A percentile compares a stretch with the other conserved stretches of the same genome.
These are phyloP conservation scores for Blepharisma stoltei DNA, from an alignment of 73 alveolate genomes.

Conservation along the genomic window DNA sequence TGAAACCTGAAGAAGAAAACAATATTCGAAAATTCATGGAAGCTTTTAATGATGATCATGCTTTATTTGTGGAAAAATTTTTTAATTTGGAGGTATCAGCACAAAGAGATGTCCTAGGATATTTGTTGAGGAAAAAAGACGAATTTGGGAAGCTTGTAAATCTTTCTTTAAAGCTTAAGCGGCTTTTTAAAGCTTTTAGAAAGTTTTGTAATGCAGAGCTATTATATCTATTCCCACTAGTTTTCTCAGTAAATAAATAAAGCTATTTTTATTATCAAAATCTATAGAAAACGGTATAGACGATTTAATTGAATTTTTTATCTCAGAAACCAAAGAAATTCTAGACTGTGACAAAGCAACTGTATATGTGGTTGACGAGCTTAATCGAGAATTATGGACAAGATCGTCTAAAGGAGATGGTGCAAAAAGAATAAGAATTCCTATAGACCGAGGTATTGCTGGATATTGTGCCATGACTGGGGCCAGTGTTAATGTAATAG, in stretches of 20 bases:
- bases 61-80: too few species aligned
- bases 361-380: conserved; percentile 65
- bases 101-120: neutral
- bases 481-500: conserved; percentile 42
- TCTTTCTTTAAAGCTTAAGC: neutral
- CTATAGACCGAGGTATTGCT: conserved; percentile 57
- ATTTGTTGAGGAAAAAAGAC: too few species aligned
- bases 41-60: conserved; percentile 7
- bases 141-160: too few species aligned
- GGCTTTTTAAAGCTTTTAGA: neutral
- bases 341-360: conserved; percentile 46
- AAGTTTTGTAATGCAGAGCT: neutral
- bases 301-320: conserved; percentile 36
- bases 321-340: conserved; percentile 33
- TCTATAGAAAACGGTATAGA: too few species aligned
- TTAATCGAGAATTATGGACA: conserved; percentile 71
- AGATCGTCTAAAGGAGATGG: conserved; percentile 73
- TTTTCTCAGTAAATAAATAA: too few species aligned
- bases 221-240: neutral
- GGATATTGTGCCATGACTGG: conserved; percentile 55
- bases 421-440: conserved; percentile 47
- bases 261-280: too few species aligned
- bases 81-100: too few species aligned
- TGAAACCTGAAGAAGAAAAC: too few species aligned
- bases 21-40: neutral